Conservation (phyloP, 2,329 filamentous ascomycete species). For the Aureobasidium sp. region DNA sequence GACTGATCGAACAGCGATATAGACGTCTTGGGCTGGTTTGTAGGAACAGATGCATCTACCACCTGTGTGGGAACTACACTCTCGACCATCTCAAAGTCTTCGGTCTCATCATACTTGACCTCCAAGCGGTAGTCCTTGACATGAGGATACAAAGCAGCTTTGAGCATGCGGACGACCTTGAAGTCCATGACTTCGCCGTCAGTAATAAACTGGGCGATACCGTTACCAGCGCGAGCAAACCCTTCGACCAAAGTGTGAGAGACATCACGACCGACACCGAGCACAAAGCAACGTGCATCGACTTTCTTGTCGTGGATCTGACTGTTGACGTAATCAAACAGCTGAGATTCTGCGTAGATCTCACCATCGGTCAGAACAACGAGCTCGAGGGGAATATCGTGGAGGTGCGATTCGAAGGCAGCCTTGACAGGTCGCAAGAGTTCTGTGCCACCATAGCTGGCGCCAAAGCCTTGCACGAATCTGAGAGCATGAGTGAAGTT, state of each 20-base stretch:
- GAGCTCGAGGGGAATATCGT: slow-evolving; percentile 44
- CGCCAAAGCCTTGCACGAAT: slow-evolving; percentile 38
- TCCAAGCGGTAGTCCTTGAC: slow-evolving; percentile 58
- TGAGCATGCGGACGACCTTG: slow-evolving; percentile 68
- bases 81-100: slow-evolving; percentile 59
- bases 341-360: slow-evolving; percentile 42
- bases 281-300: slow-evolving; percentile 49
- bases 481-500: slow-evolving; percentile 39
- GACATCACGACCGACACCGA: slow-evolving; percentile 50
- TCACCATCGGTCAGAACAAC: slow-evolving; percentile 53
- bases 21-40: slow-evolving; percentile 23
- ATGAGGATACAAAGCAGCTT: slow-evolving; percentile 61
- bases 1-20: slow-evolving; percentile 56
- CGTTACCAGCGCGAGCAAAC: slow-evolving; percentile 51
- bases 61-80: slow-evolving; percentile 23
- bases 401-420: slow-evolving; percentile 40
- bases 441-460: slow-evolving; percentile 49
- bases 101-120: slow-evolving; percentile 47
- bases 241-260: slow-evolving; percentile 54
- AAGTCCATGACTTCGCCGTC: slow-evolving; percentile 59
- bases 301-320: slow-evolving; percentile 35
- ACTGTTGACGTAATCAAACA: slow-evolving; percentile 45
- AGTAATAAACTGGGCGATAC: slow-evolving; percentile 55
- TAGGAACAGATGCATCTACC: background rate
- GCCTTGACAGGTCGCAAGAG: slow-evolving; percentile 43